These are phyloP conservation scores for Pseudocercospora musae DNA, from an alignment of 2,329 filamentous ascomycete species.

Conservation along the genomic window DNA sequence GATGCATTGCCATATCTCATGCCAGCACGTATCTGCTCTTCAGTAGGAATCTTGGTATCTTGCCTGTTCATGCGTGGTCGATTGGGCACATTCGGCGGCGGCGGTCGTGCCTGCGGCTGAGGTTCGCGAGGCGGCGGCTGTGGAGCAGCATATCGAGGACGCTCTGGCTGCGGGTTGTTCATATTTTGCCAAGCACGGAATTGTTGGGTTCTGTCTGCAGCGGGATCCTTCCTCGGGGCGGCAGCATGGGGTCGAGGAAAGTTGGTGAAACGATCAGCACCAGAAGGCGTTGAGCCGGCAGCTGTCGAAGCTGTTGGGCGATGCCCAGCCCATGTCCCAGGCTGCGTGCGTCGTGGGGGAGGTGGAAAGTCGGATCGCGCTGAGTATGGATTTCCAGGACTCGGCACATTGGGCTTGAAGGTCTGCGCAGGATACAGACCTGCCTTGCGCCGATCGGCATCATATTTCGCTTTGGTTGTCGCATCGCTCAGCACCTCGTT, in stretches of 20 bases:
- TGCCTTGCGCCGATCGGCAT: slow-evolving; percentile 56
- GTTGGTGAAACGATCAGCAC: slow-evolving; percentile 46
- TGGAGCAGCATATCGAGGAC: slow-evolving; percentile 20
- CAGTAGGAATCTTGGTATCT: slow-evolving; percentile 35
- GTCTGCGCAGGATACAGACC: slow-evolving; percentile 35
- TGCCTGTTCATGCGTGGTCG: slow-evolving; percentile 26
- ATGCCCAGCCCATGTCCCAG: slow-evolving; percentile 32
- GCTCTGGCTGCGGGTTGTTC: slow-evolving; percentile 38
- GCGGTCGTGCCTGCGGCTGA: slow-evolving; percentile 23
- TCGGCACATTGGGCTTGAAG: slow-evolving; percentile 22
- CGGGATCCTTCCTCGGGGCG: slow-evolving; percentile 36
- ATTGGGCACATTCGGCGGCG: slow-evolving; percentile 12
- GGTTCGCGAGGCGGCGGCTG: slow-evolving; percentile 23
- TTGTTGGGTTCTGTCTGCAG: slow-evolving; percentile 42
- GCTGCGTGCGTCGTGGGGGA: slow-evolving; percentile 44
- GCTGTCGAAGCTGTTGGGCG: slow-evolving; percentile 25
- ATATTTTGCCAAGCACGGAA: slow-evolving; percentile 52
- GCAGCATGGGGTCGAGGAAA: slow-evolving; percentile 34
- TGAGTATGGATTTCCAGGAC: slow-evolving; percentile 39
- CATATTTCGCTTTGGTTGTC: slow-evolving; percentile 58
- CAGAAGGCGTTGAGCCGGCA: slow-evolving; percentile 30
- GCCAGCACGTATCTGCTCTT: slow-evolving; percentile 38
- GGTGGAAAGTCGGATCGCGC: slow-evolving; percentile 42
- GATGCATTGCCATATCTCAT: slow-evolving; percentile 32
- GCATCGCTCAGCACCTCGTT: slow-evolving; percentile 71